Conservation (phyloP, 768 basidiomycete species). For the Tulasnella sp. region DNA sequence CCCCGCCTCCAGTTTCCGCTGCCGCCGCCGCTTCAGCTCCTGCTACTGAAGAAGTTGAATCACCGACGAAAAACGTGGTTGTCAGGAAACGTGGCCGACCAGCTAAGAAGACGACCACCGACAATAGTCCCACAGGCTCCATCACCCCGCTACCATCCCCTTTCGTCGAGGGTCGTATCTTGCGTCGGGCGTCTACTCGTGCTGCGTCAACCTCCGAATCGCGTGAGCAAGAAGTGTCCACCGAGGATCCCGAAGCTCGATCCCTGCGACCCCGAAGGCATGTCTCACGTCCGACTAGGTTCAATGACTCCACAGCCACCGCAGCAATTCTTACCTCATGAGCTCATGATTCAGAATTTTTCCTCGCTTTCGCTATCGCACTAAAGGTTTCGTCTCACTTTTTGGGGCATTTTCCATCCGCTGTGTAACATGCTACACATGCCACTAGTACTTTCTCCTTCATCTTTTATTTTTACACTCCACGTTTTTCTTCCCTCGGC, state of each 20-base stretch:
- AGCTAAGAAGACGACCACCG: no score
- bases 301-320: background rate
- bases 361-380: background rate
- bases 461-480: background rate
- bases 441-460: background rate
- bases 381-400: background rate
- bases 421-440: background rate
- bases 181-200: no score
- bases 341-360: background rate
- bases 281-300: conserved; percentile 1
- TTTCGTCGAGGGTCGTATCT: no score
- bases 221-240: no score
- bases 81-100: no score
- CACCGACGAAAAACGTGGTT: no score
- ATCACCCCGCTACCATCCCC: no score
- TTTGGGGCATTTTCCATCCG: background rate
- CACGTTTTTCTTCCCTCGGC: background rate
- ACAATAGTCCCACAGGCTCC: no score
- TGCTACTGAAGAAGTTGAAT: no score
- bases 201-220: no score
- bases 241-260: background rate
- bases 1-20: no score
- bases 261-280: conserved; percentile 4
- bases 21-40: no score
- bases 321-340: background rate